Evolutionary conservation across 164 flowering plant species (phyloP).

Genomic region (Vitis rotundifolia): DNA sequence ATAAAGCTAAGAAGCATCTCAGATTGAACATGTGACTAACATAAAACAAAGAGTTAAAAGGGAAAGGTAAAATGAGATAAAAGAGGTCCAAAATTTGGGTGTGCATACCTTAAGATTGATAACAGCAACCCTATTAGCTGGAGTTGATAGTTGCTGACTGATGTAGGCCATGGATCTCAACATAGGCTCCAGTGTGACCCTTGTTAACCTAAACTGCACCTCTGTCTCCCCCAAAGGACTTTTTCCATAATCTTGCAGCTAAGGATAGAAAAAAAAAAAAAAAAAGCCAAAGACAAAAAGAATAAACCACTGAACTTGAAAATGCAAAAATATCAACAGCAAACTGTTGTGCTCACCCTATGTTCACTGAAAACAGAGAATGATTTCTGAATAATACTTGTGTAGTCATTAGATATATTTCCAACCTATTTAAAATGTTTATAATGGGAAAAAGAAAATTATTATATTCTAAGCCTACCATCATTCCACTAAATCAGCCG

Average conservation of each 20-base stretch:
- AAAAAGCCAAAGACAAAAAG: too few species aligned
- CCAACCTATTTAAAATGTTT: too few species aligned
- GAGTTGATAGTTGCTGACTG: slow-evolving; percentile 41
- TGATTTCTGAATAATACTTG: too few species aligned
- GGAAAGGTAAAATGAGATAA: background rate
- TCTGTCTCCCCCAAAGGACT: slow-evolving; percentile 38
- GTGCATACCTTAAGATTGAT: slow-evolving; percentile 43
- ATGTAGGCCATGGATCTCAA: slow-evolving; percentile 45
- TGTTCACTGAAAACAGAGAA: background rate
- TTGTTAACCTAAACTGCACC: slow-evolving; percentile 39
- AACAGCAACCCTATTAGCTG: slow-evolving; percentile 45
- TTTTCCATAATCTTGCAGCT: slow-evolving; percentile 46
- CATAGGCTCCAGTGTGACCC: slow-evolving; percentile 43
- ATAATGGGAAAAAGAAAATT: too few species aligned
- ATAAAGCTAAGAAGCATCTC: too few species aligned
- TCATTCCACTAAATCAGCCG: too few species aligned
- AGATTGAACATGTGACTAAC: too few species aligned
- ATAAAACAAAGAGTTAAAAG: too few species aligned
- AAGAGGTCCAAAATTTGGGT: background rate
- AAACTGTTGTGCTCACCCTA: background rate
- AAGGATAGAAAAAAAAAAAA: background rate
- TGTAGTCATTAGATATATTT: too few species aligned
- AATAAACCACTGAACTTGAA: background rate
- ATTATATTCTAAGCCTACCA: too few species aligned
- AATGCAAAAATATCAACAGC: background rate